phyloP scores from a whole-genome alignment of 2,329 filamentous ascomycete genomes.

The Pyrenophora graminea region DNA sequence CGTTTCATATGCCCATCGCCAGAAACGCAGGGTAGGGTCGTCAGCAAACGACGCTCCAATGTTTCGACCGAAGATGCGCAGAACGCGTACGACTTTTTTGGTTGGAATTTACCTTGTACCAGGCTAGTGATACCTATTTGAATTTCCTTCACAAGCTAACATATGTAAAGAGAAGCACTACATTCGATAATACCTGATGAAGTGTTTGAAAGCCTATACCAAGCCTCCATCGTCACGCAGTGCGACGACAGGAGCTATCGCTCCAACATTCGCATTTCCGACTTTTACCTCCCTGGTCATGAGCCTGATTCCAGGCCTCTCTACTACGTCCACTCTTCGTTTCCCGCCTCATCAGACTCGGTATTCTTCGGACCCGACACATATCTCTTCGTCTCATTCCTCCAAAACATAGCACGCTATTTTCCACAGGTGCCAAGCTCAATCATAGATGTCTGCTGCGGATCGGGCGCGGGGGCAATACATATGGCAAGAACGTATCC shows the following conservation, averaged over 20 bases:
- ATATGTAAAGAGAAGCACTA: conserved; percentile 12
- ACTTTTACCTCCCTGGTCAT: conserved; percentile 23
- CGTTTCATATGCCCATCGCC: conserved; percentile 28
- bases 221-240: conserved; percentile 13
- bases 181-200: conserved; percentile 18
- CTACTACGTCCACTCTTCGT: conserved; percentile 32
- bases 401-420: conserved; percentile 17
- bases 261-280: conserved; percentile 27
- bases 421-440: conserved; percentile 12
- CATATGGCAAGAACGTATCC: conserved; percentile 26
- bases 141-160: background rate
- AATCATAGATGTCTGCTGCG: conserved; percentile 31
- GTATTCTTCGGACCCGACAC: conserved; percentile 34
- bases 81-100: conserved; percentile 27
- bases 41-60: conserved; percentile 19
- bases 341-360: conserved; percentile 24
- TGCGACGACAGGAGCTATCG: conserved; percentile 13
- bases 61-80: conserved; percentile 20
- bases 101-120: conserved; percentile 27
- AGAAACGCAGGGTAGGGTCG: conserved; percentile 26
- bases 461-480: conserved; percentile 31
- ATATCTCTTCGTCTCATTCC: conserved; percentile 27
- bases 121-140: conserved; percentile 7
- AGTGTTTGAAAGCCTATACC: conserved; percentile 15
- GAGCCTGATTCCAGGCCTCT: conserved; percentile 6